Base-by-base conservation (phyloP, 164 flowering plant genomes). In the Vitis cinerea region DNA sequence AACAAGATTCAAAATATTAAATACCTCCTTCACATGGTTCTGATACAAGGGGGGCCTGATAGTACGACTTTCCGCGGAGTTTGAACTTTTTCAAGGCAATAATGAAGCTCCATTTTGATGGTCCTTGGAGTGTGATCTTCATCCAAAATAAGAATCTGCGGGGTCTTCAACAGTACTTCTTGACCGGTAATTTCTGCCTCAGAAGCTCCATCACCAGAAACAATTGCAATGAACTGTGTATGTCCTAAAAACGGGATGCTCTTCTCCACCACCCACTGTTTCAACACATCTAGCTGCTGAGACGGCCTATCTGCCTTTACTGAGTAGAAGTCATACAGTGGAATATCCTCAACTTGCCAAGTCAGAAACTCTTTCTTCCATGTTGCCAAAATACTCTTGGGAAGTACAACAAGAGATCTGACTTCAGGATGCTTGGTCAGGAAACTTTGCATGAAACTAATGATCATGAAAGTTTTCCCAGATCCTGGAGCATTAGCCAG, bases 401-500 rank as follows among this genome's bases (percentile, higher is more conserved):
- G 97, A 9, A 95, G 86, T 19, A 95, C 85, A 16, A 95, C 85
- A 4, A 95, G 77, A 12, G 97, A 94, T 69, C 88, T 85, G 1
- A 89, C 97, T 70, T 75, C 51, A 23, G 88, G 96, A 80, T 85
- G 86, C 56, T 86, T 91, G 3, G 91, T 89, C 44, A 95, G 82
- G 71, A 95, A 93, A 63, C 93, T 91, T 68, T 95, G 97, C 57
- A 91, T 82, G 71, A 93, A 95, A 63, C 98, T 90, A 50, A 93
- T 91, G 1, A 95, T 84, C 97, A 95, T 87, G 65, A 95, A 90
- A 1, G 97, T 95, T 68, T 93, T 95, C 6, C 99, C 99, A 48
- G 99, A 95, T 23, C 97, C 99, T 7, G 98, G 99, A 63, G 98
- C 99, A 84, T 93, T 97, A 10, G 99, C 98, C 76, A 93, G 58